Conservation (phyloP, 345 rosid genomes). For the Chamaenerion angustifolium region DNA sequence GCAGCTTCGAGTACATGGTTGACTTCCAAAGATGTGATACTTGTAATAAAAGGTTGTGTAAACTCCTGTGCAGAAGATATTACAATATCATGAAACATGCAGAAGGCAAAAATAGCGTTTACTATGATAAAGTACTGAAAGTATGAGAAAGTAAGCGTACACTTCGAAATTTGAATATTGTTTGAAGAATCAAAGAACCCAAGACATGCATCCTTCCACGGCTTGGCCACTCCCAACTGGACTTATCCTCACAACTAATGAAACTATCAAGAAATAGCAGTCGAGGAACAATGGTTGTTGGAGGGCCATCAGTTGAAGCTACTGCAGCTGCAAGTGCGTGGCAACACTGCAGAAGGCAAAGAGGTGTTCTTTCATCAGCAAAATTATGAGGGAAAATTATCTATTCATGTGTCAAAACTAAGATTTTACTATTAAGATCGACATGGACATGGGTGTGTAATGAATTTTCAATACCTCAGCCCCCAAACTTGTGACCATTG, state of each 20-base stretch:
- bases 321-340: conserved; percentile 68
- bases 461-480: no score
- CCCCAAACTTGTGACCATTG: no score
- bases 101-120: neutral
- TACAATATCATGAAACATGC: neutral
- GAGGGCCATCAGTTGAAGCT: conserved; percentile 38
- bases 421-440: no score
- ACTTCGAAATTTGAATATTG: conserved; percentile 58
- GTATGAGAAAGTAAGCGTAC: conserved; percentile 32
- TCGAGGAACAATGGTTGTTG: conserved; percentile 45
- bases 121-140: neutral
- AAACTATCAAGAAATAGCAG: conserved; percentile 74
- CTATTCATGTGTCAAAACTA: no score
- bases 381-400: no score
- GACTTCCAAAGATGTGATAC: conserved; percentile 63
- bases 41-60: conserved; percentile 52
- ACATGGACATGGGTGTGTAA: no score
- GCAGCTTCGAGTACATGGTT: conserved; percentile 57
- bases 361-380: neutral
- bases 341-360: conserved; percentile 49
- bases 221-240: conserved; percentile 67
- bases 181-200: conserved; percentile 87
- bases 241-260: conserved; percentile 42
- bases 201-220: conserved; percentile 62
- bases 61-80: conserved; percentile 36